These are phyloP conservation scores for Thalia dealbata DNA, from an alignment of 176 grass and related monocot species.

Conservation along the genomic window DNA sequence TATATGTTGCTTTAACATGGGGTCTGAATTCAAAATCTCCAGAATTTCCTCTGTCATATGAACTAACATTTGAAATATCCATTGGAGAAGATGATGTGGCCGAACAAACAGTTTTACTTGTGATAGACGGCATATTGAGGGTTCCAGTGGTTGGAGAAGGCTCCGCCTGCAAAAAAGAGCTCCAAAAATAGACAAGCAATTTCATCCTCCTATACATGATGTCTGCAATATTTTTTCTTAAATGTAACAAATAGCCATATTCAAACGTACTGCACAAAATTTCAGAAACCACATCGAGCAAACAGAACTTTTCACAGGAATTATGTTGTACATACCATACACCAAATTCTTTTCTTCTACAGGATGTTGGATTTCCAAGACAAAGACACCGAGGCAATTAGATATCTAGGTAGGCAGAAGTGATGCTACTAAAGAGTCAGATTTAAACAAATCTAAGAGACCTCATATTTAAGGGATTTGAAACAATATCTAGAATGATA, in stretches of 20 bases:
- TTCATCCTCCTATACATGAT: background rate
- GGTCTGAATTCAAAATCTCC: constrained; percentile 82
- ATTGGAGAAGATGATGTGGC: constrained; percentile 47
- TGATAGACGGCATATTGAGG: constrained; percentile 59
- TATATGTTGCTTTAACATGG: constrained; percentile 39
- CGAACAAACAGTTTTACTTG: constrained; percentile 38
- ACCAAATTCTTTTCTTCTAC: background rate
- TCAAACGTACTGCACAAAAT: background rate
- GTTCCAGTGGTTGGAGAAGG: constrained; percentile 98
- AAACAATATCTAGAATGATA: background rate
- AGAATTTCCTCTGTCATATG: constrained; percentile 41
- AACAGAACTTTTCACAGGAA: background rate
- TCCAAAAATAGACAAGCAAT: background rate
- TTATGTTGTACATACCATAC: background rate
- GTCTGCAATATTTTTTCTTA: background rate
- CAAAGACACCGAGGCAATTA: background rate
- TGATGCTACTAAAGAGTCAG: background rate
- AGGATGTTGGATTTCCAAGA: background rate
- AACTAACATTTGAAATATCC: constrained; percentile 30
- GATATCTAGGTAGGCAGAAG: background rate
- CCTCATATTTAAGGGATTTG: background rate
- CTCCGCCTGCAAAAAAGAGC: constrained; percentile 54
- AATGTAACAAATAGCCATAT: background rate
- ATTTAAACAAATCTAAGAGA: background rate
- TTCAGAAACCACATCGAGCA: background rate